Evolutionary conservation across 305 asterid species (phyloP).

Genomic region (Fraxinus platypoda): DNA sequence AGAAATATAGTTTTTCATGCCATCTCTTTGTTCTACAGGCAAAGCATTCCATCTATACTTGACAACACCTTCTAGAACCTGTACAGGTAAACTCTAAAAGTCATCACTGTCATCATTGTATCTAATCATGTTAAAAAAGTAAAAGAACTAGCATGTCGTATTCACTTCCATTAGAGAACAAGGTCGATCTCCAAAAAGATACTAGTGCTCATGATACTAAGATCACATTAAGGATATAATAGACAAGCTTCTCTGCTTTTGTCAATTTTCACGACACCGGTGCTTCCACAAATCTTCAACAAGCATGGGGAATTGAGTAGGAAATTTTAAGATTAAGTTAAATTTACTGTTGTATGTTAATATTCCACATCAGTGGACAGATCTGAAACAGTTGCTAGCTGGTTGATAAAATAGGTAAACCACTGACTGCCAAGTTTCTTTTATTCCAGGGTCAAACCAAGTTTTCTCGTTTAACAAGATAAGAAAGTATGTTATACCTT

Average conservation of each 20-base stretch:
- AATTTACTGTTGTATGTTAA: background rate
- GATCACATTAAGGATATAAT: background rate
- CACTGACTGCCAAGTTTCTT: background rate
- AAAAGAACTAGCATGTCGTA: background rate
- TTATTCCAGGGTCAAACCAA: background rate
- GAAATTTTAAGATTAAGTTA: background rate
- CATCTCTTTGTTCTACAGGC: constrained; percentile 95
- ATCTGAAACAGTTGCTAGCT: background rate
- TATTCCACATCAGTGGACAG: background rate
- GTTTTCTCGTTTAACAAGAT: background rate
- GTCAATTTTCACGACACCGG: background rate
- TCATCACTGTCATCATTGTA: constrained; percentile 12
- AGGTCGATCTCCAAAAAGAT: background rate
- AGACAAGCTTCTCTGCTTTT: background rate
- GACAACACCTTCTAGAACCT: constrained; percentile 98
- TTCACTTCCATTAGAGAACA: background rate
- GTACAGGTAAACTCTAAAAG: constrained; percentile 22
- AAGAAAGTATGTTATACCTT: background rate
- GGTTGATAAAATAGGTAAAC: background rate
- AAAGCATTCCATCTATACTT: constrained; percentile 98
- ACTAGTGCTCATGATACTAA: background rate
- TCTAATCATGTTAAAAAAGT: background rate
- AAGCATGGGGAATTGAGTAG: background rate
- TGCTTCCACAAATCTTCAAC: background rate
- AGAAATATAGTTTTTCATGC: constrained; percentile 98